Conservation (phyloP, 805 yeast species). For the Metschnikowia reukaufii region DNA sequence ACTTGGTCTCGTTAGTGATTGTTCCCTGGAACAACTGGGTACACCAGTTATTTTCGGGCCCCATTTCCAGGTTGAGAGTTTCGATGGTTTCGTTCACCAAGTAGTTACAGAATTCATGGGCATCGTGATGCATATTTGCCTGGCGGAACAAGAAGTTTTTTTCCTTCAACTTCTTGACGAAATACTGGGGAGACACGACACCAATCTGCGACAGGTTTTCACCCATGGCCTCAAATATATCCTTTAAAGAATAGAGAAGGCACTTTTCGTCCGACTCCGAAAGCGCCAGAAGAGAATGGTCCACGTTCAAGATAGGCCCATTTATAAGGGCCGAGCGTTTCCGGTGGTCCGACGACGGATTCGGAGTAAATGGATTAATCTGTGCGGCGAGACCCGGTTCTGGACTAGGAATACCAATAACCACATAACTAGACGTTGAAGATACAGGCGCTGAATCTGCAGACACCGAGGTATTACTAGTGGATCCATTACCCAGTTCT, state of each 20-base stretch:
- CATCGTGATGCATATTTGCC: slow-evolving; percentile 93
- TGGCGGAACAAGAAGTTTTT: slow-evolving; percentile 85
- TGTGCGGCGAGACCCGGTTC: slow-evolving; percentile 35
- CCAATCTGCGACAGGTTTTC: slow-evolving; percentile 73
- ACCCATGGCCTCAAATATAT: slow-evolving; percentile 77
- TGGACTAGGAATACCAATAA: slow-evolving; percentile 44
- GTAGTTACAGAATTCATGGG: slow-evolving; percentile 93
- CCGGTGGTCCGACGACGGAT: slow-evolving; percentile 63
- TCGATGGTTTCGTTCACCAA: slow-evolving; percentile 68
- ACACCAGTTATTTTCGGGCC: slow-evolving; percentile 47
- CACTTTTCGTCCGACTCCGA: slow-evolving; percentile 35
- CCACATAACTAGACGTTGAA: slow-evolving; percentile 32
- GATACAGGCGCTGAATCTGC: slow-evolving; percentile 26
- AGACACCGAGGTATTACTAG: slow-evolving; percentile 11
- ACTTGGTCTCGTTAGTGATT: slow-evolving; percentile 82
- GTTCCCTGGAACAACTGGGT: slow-evolving; percentile 80
- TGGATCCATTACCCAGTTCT: slow-evolving; percentile 15
- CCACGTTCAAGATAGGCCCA: slow-evolving; percentile 85
- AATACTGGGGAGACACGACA: slow-evolving; percentile 76
- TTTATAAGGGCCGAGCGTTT: slow-evolving; percentile 73
- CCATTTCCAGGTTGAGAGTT: slow-evolving; percentile 47
- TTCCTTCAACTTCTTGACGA: slow-evolving; percentile 72
- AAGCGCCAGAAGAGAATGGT: slow-evolving; percentile 52
- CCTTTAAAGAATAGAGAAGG: slow-evolving; percentile 66
- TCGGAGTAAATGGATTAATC: slow-evolving; percentile 39